phyloP scores from a whole-genome alignment of 1,139 yeast genomes.

The Torulaspora pretoriensis region DNA sequence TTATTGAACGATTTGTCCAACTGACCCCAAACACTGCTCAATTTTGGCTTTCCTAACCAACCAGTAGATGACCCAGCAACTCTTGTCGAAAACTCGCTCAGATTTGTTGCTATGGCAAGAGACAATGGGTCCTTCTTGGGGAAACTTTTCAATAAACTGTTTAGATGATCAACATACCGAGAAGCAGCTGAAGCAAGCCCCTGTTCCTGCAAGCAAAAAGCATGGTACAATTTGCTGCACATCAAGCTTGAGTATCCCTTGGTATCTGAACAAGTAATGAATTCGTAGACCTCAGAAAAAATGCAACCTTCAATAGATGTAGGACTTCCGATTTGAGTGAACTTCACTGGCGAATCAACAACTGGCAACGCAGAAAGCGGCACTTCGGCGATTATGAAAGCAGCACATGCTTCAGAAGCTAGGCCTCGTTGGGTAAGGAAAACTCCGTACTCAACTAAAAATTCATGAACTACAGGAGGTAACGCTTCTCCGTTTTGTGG shows the following conservation, averaged over 20 bases:
- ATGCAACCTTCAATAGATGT: slow-evolving; percentile 27
- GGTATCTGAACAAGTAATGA: slow-evolving; percentile 24
- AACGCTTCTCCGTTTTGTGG: slow-evolving; percentile 10
- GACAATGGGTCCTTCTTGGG: slow-evolving; percentile 25
- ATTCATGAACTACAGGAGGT: slow-evolving; percentile 43
- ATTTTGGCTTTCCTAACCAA: slow-evolving; percentile 63
- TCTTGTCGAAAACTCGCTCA: slow-evolving; percentile 28
- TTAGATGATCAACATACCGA: slow-evolving; percentile 30
- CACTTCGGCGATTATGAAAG: slow-evolving; percentile 49
- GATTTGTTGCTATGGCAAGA: slow-evolving; percentile 20
- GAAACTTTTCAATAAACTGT: slow-evolving; percentile 20
- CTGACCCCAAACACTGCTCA: slow-evolving; percentile 85
- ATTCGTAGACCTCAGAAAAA: slow-evolving; percentile 65
- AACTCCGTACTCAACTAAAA: slow-evolving; percentile 53
- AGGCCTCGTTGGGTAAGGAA: slow-evolving; percentile 43
- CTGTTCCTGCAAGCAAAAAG: slow-evolving; percentile 30
- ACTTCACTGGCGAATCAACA: slow-evolving; percentile 24
- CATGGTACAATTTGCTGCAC: slow-evolving; percentile 33
- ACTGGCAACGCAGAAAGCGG: slow-evolving; percentile 39
- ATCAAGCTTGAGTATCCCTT: slow-evolving; percentile 24
- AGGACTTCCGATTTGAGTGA: slow-evolving; percentile 28
- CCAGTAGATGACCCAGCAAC: slow-evolving; percentile 29
- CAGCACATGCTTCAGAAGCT: slow-evolving; percentile 42
- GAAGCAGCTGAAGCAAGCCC: slow-evolving; percentile 29
- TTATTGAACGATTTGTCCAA: slow-evolving; percentile 74